Evolutionary conservation across 208 protist species (phyloP).

Genomic region (Trichomonas vaginalis): DNA sequence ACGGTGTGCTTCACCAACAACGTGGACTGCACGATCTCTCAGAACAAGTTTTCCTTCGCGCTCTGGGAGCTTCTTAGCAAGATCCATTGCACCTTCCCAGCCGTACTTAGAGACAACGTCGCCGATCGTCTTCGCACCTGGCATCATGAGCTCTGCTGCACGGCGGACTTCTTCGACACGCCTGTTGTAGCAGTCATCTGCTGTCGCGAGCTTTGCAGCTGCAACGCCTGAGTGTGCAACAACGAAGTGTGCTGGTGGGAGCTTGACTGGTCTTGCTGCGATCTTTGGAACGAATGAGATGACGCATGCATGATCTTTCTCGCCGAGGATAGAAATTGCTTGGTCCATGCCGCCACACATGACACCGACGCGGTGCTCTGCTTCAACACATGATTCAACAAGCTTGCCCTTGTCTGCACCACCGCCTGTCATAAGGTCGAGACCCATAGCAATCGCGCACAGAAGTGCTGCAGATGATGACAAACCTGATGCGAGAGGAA

Average conservation of each 20-base stretch:
- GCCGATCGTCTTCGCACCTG: not conserved
- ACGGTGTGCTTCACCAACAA: not conserved
- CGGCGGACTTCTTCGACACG: not conserved
- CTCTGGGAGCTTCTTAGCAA: not conserved
- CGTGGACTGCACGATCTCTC: not conserved
- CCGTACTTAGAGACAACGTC: not conserved
- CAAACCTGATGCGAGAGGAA: not conserved
- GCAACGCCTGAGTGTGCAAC: not conserved
- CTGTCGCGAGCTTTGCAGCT: not conserved
- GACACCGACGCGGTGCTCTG: not conserved
- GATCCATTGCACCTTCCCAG: not conserved
- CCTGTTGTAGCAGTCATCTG: not conserved
- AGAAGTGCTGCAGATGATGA: not conserved
- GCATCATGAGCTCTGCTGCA: not conserved
- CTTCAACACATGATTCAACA: not conserved
- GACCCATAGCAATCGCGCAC: not conserved
- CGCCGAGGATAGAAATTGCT: not conserved
- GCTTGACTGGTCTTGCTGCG: not conserved
- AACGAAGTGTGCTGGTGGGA: not conserved
- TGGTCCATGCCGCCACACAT: conserved; percentile 3
- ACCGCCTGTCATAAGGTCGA: not conserved
- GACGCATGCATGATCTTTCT: not conserved
- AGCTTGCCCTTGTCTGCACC: not conserved
- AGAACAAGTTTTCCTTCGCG: not conserved
- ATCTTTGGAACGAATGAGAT: not conserved